A percentile compares a stretch with the other conserved stretches of the same genome.
Evolutionary conservation across 768 basidiomycete genomes (phyloP).

Genomic region (Rubroboletus satanas): DNA sequence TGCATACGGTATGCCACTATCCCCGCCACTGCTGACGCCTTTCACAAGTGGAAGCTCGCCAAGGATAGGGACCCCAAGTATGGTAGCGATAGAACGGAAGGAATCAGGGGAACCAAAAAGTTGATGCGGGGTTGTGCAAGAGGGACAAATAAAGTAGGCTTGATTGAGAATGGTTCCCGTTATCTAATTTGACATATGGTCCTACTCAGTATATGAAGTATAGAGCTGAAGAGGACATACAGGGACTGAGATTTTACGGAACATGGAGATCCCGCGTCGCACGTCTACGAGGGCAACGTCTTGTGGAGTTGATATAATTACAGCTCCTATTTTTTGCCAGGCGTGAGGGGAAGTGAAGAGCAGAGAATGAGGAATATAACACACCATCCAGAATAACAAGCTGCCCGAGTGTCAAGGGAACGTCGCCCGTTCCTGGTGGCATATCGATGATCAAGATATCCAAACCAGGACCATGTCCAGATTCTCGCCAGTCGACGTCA

Average conservation of each 20-base stretch:
- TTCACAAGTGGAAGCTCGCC: constrained; percentile 80
- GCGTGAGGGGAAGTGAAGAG: not conserved
- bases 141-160: constrained; percentile 75
- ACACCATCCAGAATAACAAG: constrained; percentile 78
- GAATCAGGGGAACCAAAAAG: constrained; percentile 67
- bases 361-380: constrained; percentile 17
- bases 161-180: constrained; percentile 86
- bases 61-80: constrained; percentile 60
- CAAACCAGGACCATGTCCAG: constrained; percentile 41
- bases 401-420: constrained; percentile 88
- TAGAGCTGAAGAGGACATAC: constrained; percentile 41
- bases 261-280: constrained; percentile 89
- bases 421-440: constrained; percentile 97
- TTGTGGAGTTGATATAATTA: constrained; percentile 95
- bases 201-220: not conserved
- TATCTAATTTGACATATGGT: constrained; percentile 47
- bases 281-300: constrained; percentile 91
- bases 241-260: constrained; percentile 82
- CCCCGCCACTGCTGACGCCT: constrained; percentile 68
- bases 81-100: constrained; percentile 57
- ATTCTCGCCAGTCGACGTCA: constrained; percentile 83
- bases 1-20: constrained; percentile 58
- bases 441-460: constrained; percentile 92
- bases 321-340: constrained; percentile 55
- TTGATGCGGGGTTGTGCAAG: constrained; percentile 59